A percentile compares a stretch with the other conserved stretches of the same genome.
Evolutionary conservation across 768 basidiomycete genomes (phyloP).

Genomic region (Russula brevipes): DNA sequence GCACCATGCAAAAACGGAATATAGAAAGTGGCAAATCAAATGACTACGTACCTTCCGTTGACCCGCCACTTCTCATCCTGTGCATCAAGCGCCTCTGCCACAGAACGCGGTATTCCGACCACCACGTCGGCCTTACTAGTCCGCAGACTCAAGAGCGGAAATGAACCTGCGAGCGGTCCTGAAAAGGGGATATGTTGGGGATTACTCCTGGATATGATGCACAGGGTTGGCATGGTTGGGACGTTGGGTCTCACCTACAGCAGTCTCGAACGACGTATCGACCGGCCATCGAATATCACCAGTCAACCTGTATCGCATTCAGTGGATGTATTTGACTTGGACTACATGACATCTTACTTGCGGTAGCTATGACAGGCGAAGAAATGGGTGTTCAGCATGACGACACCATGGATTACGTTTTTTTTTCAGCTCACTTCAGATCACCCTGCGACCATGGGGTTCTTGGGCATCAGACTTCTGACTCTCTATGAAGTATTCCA

Average conservation of each 20-base stretch:
- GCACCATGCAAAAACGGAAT: not conserved
- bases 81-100: conserved; percentile 62
- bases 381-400: not conserved
- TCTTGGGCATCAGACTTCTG: not conserved
- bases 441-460: conserved; percentile 53
- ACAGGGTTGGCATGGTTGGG: not conserved
- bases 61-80: conserved; percentile 70
- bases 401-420: not conserved
- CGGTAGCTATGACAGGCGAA: conserved; percentile 52
- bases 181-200: not conserved
- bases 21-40: too few species aligned
- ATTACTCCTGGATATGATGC: not conserved
- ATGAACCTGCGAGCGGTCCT: conserved; percentile 75
- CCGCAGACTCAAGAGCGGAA: conserved; percentile 78
- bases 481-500: not conserved
- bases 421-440: conserved; percentile 64
- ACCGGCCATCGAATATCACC: conserved; percentile 87
- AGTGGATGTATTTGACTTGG: not conserved
- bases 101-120: conserved; percentile 67
- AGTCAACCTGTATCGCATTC: conserved; percentile 54
- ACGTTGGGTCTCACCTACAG: conserved; percentile 50
- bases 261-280: conserved; percentile 65
- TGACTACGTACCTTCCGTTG: conserved; percentile 62
- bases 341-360: conserved; percentile 50
- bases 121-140: conserved; percentile 96